Evolutionary conservation across 768 basidiomycete species (phyloP), one percentile per base, ranked within the genome.

Genomic region (Collybia nuda): DNA sequence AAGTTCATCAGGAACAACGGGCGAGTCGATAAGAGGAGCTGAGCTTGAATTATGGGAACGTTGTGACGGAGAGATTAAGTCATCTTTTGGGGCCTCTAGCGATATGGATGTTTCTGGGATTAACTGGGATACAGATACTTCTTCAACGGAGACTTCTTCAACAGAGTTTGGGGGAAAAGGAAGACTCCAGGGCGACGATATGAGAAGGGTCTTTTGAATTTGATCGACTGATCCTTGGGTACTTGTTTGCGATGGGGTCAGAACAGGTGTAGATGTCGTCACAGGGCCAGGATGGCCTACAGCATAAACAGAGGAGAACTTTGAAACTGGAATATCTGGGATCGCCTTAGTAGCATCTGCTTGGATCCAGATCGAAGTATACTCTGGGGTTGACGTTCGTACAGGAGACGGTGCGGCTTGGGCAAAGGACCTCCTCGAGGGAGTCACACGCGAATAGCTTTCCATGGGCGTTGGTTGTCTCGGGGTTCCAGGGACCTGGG

Each of bases 111-210:
- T 41, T 23, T 50, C 43, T 1, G 48, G 45, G 35, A 55, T 35
- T 40, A 55, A 24, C 4, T 40, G 41, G 9, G 46, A 40, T 17
- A 55, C 49, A 2, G 51, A 55, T n/a, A 52, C 23, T 40, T 53
- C 53, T 1, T n/a, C n/a, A n/a, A n/a, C n/a, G n/a, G n/a, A n/a
- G n/a, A n/a, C n/a, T n/a, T 50, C 54, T 12, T 52, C 44, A 8
- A 50, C 52, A 19, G 45, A 52, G 26, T 45, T 45, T 11, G 45
- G 22, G 5, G 28, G 12, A 32, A 11, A 5, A 32, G 14, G 14
- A 5, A 2, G 14, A 32, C 32, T 11, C 32, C 12, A 1, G 18
- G 24, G 36, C 9, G 47, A 48, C 6, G 19, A 15, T 2, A 18
- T 5, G 39, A 38, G 37, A 18, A 39, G 40, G 18, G 21, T 36